These are phyloP conservation scores for Coprinellus micaceus DNA, from an alignment of 768 basidiomycete species.

Conservation along the genomic window DNA sequence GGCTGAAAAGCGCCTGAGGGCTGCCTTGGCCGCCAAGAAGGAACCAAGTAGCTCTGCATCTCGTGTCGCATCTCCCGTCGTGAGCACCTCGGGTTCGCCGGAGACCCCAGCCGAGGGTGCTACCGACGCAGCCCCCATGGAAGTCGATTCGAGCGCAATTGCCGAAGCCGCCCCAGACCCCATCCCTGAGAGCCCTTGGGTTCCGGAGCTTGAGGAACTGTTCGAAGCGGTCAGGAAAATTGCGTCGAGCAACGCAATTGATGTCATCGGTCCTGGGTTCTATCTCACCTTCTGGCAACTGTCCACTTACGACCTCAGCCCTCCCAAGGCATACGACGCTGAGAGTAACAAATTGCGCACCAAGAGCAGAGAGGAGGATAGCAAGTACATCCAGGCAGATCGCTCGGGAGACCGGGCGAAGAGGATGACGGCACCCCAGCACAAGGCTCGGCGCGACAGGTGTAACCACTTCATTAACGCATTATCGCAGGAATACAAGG, in stretches of 20 bases:
- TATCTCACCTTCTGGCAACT: slow-evolving; percentile 97
- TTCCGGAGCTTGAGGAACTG: slow-evolving; percentile 64
- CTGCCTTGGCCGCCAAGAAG: slow-evolving; percentile 72
- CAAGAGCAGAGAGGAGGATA: slow-evolving; percentile 67
- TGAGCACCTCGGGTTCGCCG: slow-evolving; percentile 23
- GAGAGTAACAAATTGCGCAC: slow-evolving; percentile 60
- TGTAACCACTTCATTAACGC: slow-evolving; percentile 57
- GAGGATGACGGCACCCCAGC: slow-evolving; percentile 51
- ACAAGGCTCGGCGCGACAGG: slow-evolving; percentile 62
- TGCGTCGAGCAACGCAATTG: slow-evolving; percentile 59
- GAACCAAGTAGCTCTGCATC: slow-evolving; percentile 56
- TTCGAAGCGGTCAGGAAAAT: slow-evolving; percentile 76
- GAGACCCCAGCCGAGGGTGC: slow-evolving; percentile 29
- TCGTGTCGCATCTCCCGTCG: slow-evolving; percentile 61
- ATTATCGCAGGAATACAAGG: slow-evolving; percentile 68
- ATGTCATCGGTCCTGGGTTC: slow-evolving; percentile 84
- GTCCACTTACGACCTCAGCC: slow-evolving; percentile 82
- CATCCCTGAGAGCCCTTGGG: slow-evolving; percentile 64
- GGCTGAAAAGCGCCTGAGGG: slow-evolving; percentile 78
- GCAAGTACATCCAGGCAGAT: slow-evolving; percentile 60
- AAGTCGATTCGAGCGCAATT: slow-evolving; percentile 32
- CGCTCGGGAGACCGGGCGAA: slow-evolving; percentile 64
- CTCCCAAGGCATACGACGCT: slow-evolving; percentile 77
- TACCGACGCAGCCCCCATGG: slow-evolving; percentile 47
- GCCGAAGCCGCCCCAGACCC: slow-evolving; percentile 1